These are phyloP conservation scores for Triangularia setosa DNA, from an alignment of 2,329 filamentous ascomycete genomes.

Conservation along the genomic window DNA sequence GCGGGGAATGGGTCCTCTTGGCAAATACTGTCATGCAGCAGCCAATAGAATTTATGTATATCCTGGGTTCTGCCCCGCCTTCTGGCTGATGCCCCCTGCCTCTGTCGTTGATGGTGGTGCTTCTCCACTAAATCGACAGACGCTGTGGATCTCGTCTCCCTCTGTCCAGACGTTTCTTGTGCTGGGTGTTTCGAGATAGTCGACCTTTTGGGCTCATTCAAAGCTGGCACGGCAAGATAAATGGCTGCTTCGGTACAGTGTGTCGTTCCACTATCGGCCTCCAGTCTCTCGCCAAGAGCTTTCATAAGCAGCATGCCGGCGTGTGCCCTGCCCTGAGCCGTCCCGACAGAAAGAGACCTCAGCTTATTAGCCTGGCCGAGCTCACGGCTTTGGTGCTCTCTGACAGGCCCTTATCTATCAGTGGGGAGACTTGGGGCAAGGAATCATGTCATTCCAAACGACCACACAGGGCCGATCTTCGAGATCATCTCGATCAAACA, in stretches of 20 bases:
- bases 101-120: not conserved
- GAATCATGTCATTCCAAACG: not conserved
- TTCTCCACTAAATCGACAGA: not conserved
- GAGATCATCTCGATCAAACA: constrained; percentile 9
- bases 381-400: not conserved
- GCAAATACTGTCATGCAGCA: not conserved
- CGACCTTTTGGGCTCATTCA: not conserved
- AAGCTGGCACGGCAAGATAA: not conserved
- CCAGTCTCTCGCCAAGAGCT: not conserved
- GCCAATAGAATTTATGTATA: not conserved
- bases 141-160: not conserved
- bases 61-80: not conserved
- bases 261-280: not conserved
- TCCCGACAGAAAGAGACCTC: not conserved
- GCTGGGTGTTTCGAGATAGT: not conserved
- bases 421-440: not conserved
- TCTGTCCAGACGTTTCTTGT: not conserved
- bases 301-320: not conserved
- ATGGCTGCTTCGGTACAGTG: not conserved
- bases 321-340: not conserved
- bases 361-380: not conserved
- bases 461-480: not conserved
- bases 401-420: not conserved
- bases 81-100: not conserved
- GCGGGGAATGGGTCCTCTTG: not conserved